Conservation (phyloP, 352 stramenopile genomes). For the Pythium insidiosum region DNA sequence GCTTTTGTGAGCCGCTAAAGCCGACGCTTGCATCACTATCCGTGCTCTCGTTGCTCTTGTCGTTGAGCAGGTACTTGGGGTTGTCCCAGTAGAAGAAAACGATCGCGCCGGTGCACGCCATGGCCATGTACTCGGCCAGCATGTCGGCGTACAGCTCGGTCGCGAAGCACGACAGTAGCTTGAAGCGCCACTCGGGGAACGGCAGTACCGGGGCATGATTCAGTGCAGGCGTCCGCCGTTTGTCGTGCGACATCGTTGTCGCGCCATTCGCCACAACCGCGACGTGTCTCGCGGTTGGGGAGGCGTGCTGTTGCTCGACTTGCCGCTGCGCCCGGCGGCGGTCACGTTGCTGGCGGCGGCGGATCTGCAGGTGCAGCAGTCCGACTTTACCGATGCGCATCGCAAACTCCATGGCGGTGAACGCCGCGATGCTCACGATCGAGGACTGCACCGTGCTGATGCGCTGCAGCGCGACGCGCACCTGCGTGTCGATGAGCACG, state of each 20-base stretch:
- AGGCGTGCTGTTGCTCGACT: too few relatives aligned
- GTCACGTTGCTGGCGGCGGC: too few relatives aligned
- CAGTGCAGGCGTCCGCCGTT: neutral
- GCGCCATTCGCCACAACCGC: too few relatives aligned
- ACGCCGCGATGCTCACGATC: neutral
- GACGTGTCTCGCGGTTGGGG: too few relatives aligned
- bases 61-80: conserved; percentile 15
- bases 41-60: neutral
- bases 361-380: neutral
- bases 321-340: too few relatives aligned
- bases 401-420: neutral
- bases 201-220: neutral
- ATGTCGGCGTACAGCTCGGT: neutral
- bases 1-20: neutral
- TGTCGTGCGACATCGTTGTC: neutral
- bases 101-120: neutral
- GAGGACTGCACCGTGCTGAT: neutral
- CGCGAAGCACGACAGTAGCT: neutral
- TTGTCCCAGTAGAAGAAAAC: conserved; percentile 16
- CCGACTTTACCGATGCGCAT: neutral
- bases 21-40: neutral
- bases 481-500: neutral
- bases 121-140: conserved; percentile 2
- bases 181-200: neutral
- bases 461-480: neutral